These are phyloP conservation scores for Aspergillus sp. DNA, from an alignment of 2,329 filamentous ascomycete species.

Conservation along the genomic window DNA sequence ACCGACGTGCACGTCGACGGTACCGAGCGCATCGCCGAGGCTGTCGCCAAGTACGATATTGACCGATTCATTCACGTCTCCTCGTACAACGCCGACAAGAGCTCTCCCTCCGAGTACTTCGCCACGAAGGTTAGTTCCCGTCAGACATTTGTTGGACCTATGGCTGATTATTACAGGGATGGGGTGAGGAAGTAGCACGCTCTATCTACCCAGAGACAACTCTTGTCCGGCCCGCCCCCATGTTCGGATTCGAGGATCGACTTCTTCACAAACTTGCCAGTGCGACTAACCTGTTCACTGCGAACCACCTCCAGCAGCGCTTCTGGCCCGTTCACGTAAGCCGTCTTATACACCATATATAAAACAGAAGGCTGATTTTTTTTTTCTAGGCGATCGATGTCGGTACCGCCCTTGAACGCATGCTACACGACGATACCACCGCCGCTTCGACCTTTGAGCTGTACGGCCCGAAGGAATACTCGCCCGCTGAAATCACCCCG, in stretches of 20 bases:
- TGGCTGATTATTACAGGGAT: conserved; percentile 52
- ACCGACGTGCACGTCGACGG: conserved; percentile 93
- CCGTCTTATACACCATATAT: neutral
- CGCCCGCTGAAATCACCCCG: conserved; percentile 79
- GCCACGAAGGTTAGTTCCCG: conserved; percentile 70
- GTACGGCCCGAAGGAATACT: conserved; percentile 91
- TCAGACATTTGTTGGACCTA: neutral
- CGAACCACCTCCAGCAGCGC: conserved; percentile 90
- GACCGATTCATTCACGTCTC: conserved; percentile 97
- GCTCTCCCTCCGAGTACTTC: conserved; percentile 86
- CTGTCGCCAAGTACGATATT: conserved; percentile 95
- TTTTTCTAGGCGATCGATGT: conserved; percentile 75
- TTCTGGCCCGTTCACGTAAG: conserved; percentile 87
- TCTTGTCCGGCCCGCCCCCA: conserved; percentile 87
- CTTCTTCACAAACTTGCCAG: conserved; percentile 83
- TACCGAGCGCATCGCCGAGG: conserved; percentile 86
- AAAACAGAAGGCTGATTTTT: conserved; percentile 17
- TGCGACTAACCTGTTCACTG: conserved; percentile 77
- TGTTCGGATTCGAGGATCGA: conserved; percentile 94
- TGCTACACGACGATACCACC: conserved; percentile 88
- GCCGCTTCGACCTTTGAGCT: conserved; percentile 91
- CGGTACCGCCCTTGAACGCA: conserved; percentile 80
- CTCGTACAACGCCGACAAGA: conserved; percentile 80
- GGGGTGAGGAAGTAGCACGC: conserved; percentile 78
- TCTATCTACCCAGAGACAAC: conserved; percentile 95